phyloP scores from a whole-genome alignment of 2,329 filamentous ascomycete species.

The Fusarium veterinarium region DNA sequence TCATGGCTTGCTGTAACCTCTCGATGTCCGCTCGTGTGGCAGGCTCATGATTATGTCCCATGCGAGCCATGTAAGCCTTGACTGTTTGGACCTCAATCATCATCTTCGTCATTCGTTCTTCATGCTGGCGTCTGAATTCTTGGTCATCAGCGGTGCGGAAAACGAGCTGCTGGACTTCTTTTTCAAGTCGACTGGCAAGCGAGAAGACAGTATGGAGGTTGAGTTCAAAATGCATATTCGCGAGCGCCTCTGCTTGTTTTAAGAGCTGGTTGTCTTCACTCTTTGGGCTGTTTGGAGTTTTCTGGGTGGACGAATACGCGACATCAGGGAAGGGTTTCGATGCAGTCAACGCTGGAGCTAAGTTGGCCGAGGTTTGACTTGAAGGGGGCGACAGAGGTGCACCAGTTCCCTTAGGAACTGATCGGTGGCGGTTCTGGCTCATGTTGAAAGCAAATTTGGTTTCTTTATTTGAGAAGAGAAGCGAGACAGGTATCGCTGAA shows the following conservation, averaged over 20 bases:
- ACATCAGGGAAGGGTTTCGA: neutral
- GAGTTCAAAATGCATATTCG: conserved; percentile 53
- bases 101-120: conserved; percentile 45
- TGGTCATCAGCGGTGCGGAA: conserved; percentile 43
- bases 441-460: conserved; percentile 1
- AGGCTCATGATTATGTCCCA: conserved; percentile 11
- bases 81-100: conserved; percentile 49
- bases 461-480: neutral
- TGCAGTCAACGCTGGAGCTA: neutral
- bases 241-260: conserved; percentile 49
- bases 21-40: conserved; percentile 31
- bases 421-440: conserved; percentile 26
- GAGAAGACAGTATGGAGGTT: conserved; percentile 46
- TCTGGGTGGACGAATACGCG: neutral
- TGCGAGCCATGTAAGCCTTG: conserved; percentile 40
- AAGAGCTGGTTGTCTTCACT: conserved; percentile 24
- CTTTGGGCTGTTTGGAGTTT: neutral
- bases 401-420: conserved; percentile 14
- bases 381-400: conserved; percentile 1
- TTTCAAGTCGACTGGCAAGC: conserved; percentile 47
- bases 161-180: conserved; percentile 45
- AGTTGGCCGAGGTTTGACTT: conserved; percentile 4
- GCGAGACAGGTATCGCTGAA: neutral
- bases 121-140: conserved; percentile 46
- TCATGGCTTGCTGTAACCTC: conserved; percentile 35